Percentiles rank a stretch among this genome's conserved stretches.
These are phyloP conservation scores for Penicillium egyptiacum DNA, from an alignment of 495 filamentous ascomycete genomes.

Conservation along the genomic window DNA sequence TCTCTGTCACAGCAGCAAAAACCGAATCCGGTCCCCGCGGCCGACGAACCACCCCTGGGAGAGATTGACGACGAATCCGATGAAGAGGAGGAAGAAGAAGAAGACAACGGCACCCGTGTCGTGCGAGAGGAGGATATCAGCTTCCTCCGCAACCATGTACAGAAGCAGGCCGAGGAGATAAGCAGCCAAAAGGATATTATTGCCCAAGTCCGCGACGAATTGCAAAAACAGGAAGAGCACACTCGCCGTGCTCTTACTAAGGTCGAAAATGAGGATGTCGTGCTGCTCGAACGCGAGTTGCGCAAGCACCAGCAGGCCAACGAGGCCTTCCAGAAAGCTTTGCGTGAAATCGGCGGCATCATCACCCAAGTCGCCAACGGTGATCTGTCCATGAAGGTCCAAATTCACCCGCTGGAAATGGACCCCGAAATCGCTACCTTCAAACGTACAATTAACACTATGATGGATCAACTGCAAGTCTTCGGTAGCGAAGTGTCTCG, in stretches of 20 bases:
- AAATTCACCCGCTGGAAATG: slow-evolving; percentile 95
- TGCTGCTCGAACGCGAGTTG: slow-evolving; percentile 80
- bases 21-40: slow-evolving; percentile 25
- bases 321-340: slow-evolving; percentile 95
- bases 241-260: slow-evolving; percentile 55
- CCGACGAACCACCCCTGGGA: slow-evolving; percentile 32
- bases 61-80: slow-evolving; percentile 45
- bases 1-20: slow-evolving; percentile 45
- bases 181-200: slow-evolving; percentile 71
- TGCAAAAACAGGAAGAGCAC: slow-evolving; percentile 62
- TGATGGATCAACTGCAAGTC: slow-evolving; percentile 98
- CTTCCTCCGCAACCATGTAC: slow-evolving; percentile 69
- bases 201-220: slow-evolving; percentile 63
- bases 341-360: slow-evolving; percentile 96
- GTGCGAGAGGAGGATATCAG: slow-evolving; percentile 70
- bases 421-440: slow-evolving; percentile 99
- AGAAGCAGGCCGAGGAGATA: slow-evolving; percentile 76
- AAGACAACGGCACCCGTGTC: slow-evolving; percentile 41
- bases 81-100: slow-evolving; percentile 45
- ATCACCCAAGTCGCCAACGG: slow-evolving; percentile 94
- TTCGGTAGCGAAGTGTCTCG: slow-evolving; percentile 97
- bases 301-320: slow-evolving; percentile 98
- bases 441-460: slow-evolving; percentile 94
- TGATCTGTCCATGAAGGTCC: slow-evolving; percentile 96
- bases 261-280: slow-evolving; percentile 64